A percentile compares a stretch with the other conserved stretches of the same genome.
Conservation (phyloP, 495 filamentous ascomycete genomes). For the Astrocystis sublimbata region DNA sequence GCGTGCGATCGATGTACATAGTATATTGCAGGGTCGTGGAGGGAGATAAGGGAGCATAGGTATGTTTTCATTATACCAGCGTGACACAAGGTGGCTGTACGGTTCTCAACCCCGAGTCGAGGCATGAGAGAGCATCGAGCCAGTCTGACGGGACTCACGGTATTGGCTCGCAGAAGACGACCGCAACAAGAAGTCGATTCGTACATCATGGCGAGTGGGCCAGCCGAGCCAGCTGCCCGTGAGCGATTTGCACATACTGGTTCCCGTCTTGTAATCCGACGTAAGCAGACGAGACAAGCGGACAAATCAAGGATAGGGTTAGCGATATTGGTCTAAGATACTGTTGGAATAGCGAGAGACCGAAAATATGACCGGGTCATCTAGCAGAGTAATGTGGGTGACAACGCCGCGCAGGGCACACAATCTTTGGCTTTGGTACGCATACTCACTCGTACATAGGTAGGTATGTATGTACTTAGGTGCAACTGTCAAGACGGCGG, state of each 20-base stretch:
- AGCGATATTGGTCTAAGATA: constrained; percentile 9
- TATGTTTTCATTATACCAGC: neutral
- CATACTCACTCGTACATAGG: neutral
- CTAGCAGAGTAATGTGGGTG: constrained; percentile 12
- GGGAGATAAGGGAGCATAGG: constrained; percentile 29
- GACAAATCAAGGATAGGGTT: constrained; percentile 6
- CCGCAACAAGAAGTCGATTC: constrained; percentile 15
- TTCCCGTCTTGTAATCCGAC: constrained; percentile 8
- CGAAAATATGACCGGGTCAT: constrained; percentile 10
- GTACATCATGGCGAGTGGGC: constrained; percentile 18
- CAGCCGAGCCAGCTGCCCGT: constrained; percentile 21
- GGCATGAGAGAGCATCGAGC: constrained; percentile 21
- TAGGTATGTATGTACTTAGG: neutral
- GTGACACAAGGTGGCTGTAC: neutral
- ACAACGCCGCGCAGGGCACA: neutral
- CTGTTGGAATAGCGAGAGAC: constrained; percentile 4
- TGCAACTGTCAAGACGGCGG: neutral
- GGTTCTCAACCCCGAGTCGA: constrained; percentile 24
- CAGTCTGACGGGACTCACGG: constrained; percentile 25
- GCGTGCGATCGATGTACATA: constrained; percentile 6
- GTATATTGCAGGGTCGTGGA: constrained; percentile 26
- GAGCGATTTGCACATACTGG: constrained; percentile 28
- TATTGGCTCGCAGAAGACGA: constrained; percentile 17
- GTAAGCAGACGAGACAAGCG: constrained; percentile 20
- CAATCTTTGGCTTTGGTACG: neutral